Evolutionary conservation across 352 stramenopile genomes (phyloP).

Genomic region (Pythium rhizo-oryzae): DNA sequence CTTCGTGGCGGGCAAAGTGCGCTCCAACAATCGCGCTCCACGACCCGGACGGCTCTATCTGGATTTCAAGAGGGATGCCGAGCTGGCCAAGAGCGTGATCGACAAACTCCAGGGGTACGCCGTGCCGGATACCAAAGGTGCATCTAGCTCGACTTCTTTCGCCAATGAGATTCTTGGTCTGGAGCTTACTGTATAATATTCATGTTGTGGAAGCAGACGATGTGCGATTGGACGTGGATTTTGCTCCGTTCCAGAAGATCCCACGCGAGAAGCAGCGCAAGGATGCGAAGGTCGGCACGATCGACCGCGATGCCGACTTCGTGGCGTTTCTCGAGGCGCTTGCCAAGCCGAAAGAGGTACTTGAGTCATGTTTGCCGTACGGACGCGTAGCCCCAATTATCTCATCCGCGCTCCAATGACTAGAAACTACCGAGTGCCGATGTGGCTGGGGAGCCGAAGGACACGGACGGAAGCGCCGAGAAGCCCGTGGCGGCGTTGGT

Average conservation of each 20-base stretch:
- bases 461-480: constrained; percentile 49
- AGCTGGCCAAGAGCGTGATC: constrained; percentile 53
- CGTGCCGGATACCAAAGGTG: constrained; percentile 43
- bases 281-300: constrained; percentile 74
- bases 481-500: constrained; percentile 78
- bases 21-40: constrained; percentile 55
- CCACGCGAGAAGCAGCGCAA: constrained; percentile 80
- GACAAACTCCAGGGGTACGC: constrained; percentile 51
- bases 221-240: constrained; percentile 54
- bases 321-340: constrained; percentile 76
- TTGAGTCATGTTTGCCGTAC: constrained; percentile 1
- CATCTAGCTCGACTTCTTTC: neutral
- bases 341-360: constrained; percentile 63
- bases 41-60: constrained; percentile 65
- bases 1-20: constrained; percentile 59
- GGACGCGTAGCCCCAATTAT: neutral
- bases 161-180: too few relatives aligned
- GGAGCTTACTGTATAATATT: neutral
- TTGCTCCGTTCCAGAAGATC: constrained; percentile 83
- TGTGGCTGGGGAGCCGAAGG: constrained; percentile 49
- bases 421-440: constrained; percentile 81
- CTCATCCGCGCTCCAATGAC: neutral
- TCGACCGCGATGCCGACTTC: constrained; percentile 75
- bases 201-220: constrained; percentile 14
- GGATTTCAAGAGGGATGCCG: constrained; percentile 71